These are phyloP conservation scores for Ascochyta koolunga DNA, from an alignment of 2,329 filamentous ascomycete species.

Conservation along the genomic window DNA sequence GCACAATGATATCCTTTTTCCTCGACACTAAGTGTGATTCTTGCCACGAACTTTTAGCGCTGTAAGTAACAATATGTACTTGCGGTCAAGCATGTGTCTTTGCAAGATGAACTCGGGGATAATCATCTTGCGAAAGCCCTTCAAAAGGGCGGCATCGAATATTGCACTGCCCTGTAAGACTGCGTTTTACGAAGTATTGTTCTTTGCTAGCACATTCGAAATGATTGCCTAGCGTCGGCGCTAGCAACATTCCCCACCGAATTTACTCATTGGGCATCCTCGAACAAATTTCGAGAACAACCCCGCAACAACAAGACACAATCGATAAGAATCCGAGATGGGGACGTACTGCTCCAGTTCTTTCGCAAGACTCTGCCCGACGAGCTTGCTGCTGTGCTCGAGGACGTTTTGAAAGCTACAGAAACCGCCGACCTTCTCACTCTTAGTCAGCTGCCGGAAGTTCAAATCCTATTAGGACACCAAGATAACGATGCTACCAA, in stretches of 20 bases:
- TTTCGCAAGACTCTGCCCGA: constrained; percentile 50
- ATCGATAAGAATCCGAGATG: constrained; percentile 41
- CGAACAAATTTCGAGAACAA: constrained; percentile 25
- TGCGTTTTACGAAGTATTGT: constrained; percentile 1
- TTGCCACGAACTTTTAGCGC: background rate
- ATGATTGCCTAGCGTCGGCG: constrained; percentile 25
- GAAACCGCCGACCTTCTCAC: constrained; percentile 52
- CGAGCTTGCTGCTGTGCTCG: constrained; percentile 49
- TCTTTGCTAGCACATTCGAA: constrained; percentile 20
- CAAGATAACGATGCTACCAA: constrained; percentile 42
- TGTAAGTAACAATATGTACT: no score
- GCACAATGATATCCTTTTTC: constrained; percentile 3
- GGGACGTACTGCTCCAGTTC: constrained; percentile 51
- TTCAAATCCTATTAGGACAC: constrained; percentile 51
- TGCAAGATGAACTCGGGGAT: background rate
- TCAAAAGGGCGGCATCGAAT: constrained; percentile 8
- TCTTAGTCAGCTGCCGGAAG: constrained; percentile 49
- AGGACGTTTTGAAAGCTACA: constrained; percentile 46
- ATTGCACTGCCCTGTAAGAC: constrained; percentile 1
- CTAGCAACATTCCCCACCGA: constrained; percentile 39
- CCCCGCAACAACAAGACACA: constrained; percentile 24
- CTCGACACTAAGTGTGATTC: background rate
- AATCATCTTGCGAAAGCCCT: background rate
- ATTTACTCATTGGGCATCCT: constrained; percentile 36
- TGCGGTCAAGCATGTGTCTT: no score